Evolutionary conservation across 2,329 filamentous ascomycete species (phyloP).

Genomic region (Xylaria sp.): DNA sequence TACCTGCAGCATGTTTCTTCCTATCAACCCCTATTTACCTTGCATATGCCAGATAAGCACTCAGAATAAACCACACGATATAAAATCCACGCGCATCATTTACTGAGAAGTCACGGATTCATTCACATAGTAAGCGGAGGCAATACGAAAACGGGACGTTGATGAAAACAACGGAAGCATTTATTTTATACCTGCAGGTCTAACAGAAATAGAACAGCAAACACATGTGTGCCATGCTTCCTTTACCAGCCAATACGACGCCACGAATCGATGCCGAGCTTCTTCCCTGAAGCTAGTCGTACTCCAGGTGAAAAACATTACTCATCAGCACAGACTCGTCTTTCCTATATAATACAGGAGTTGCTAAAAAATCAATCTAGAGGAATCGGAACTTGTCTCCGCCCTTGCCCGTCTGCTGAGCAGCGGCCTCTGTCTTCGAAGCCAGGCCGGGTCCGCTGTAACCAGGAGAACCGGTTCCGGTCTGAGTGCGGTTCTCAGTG

Average conservation of each 20-base stretch:
- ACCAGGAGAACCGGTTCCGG: conserved; percentile 31
- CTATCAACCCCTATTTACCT: too few relatives aligned
- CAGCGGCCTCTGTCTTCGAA: conserved; percentile 23
- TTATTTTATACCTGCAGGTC: conserved; percentile 27
- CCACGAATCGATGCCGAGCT: conserved; percentile 18
- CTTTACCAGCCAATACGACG: conserved; percentile 24
- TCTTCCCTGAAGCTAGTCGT: conserved; percentile 10
- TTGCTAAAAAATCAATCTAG: conserved; percentile 17
- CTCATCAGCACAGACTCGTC: conserved; percentile 11
- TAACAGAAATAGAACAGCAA: conserved; percentile 22
- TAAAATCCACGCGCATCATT: too few relatives aligned
- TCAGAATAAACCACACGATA: too few relatives aligned
- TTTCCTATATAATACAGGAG: conserved; percentile 26
- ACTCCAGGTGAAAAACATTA: conserved; percentile 17
- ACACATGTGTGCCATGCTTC: conserved; percentile 25
- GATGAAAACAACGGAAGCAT: not conserved
- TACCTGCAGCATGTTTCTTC: too few relatives aligned
- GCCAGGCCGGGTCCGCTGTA: conserved; percentile 30
- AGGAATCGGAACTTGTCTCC: conserved; percentile 34
- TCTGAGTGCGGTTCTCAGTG: conserved; percentile 31
- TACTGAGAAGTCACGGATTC: not conserved
- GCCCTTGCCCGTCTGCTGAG: conserved; percentile 21
- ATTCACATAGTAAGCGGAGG: not conserved
- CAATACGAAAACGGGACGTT: not conserved
- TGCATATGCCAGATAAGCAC: too few relatives aligned